These are phyloP conservation scores for Pleodorina starrii DNA, from an alignment of 139 green algal genomes.

Conservation along the genomic window DNA sequence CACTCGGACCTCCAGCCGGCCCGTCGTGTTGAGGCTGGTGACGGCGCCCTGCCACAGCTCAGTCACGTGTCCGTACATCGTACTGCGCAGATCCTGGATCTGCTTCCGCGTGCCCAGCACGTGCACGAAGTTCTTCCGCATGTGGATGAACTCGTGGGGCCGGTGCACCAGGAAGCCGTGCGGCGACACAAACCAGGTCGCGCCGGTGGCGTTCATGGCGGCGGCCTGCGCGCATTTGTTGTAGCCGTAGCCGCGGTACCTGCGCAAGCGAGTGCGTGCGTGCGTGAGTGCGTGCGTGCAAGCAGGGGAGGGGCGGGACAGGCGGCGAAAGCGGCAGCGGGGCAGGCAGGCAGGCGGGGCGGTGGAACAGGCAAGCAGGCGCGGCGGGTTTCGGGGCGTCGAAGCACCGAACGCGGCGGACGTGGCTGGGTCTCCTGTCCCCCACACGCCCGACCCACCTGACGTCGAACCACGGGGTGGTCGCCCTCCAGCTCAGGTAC, in stretches of 20 bases:
- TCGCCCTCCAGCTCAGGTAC: constrained; percentile 39
- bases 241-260: constrained; percentile 50
- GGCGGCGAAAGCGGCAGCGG: too few species aligned
- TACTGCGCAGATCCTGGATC: not conserved
- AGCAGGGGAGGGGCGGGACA: too few species aligned
- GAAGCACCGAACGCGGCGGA: too few species aligned
- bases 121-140: constrained; percentile 26
- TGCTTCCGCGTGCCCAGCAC: constrained; percentile 27
- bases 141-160: constrained; percentile 10
- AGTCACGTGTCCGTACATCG: constrained; percentile 42
- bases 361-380: too few species aligned
- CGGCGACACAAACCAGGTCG: constrained; percentile 6
- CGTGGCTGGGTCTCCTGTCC: too few species aligned
- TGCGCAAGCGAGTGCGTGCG: too few species aligned
- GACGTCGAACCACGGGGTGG: constrained; percentile 46
- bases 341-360: too few species aligned
- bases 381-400: too few species aligned
- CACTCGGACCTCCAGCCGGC: not conserved
- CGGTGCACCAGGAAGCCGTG: constrained; percentile 50
- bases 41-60: constrained; percentile 24
- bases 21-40: too few species aligned
- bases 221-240: constrained; percentile 51
- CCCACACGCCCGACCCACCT: too few species aligned
- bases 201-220: constrained; percentile 33
- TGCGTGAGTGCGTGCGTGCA: too few species aligned